These are phyloP conservation scores for Vitis vinifera DNA, from an alignment of 164 flowering plant genomes.

Conservation along the genomic window ASM3070453v1 NC_081819.1:21444001-21444500, in stretches of 20 bases:
- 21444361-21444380: constrained; percentile 23
- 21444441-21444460: background rate
- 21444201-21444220: background rate
- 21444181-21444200: background rate
- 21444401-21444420: background rate
- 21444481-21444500: no score
- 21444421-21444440: background rate
- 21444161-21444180: background rate
- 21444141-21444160: constrained; percentile 7
- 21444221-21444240: constrained; percentile 21
- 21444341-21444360: constrained; percentile 5
- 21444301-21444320: background rate
- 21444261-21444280: background rate
- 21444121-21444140: background rate
- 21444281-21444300: background rate
- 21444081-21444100: background rate
- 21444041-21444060: constrained; percentile 4
- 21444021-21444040: background rate
- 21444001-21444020: background rate
- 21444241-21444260: constrained; percentile 6
- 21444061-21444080: background rate
- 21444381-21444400: constrained; percentile 6
- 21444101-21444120: background rate
- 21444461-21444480: no score
- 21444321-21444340: constrained; percentile 9